Base-by-base conservation (phyloP, 2,329 filamentous ascomycete genomes). In the Coccinonectria pachysandricola region DNA sequence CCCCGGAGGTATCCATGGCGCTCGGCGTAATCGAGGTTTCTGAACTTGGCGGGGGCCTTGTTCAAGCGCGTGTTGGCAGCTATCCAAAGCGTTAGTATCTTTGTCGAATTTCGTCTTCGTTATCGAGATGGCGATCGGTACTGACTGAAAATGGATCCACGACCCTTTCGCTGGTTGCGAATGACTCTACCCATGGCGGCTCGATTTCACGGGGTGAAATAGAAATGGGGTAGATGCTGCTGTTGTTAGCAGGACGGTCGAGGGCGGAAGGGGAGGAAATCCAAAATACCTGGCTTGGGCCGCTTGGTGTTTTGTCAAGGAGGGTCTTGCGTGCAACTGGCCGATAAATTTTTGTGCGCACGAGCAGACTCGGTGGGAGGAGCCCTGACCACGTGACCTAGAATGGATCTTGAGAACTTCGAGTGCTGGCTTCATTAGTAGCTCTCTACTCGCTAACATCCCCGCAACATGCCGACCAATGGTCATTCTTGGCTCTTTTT, bases 1-100 rank as follows among this genome's bases (percentile, higher is more conserved):
- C 91, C 91, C 53, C 91, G 84, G 59, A 93, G 71, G 73, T 98
- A 98, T 55, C 91, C 91, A 76, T 96, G 88, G 60, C 84, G 78
- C 73, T 95, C 87, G 62, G 86, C 78, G 64, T 75, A 98, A 64
- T 98, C 91, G 75, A 95, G 83, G 52, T 75, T 84, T 66, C 91
- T 75, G 80, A 98, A 96, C 70, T 93, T 82, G 58, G 88, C 63
- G 34, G 57, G 59, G 34, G 57, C 59, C 78, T 96, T 95, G 73
- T 91, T 88, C 59, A 96, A 77, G 66, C 82, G 80, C 66, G 81
- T 86, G 68, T 82, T 74, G 63, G 79, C 76, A 65, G 75, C 76
- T 81, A 54, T 45, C 32, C 36, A 38, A 28, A 27, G 30, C 24
- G 43, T 57, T 38, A 58, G 54, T 43, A 49, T 38, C 39, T 32